A percentile compares a stretch with the other conserved stretches of the same genome.
Conservation (phyloP, 2,329 filamentous ascomycete species). For the Hortaea sp. region DNA sequence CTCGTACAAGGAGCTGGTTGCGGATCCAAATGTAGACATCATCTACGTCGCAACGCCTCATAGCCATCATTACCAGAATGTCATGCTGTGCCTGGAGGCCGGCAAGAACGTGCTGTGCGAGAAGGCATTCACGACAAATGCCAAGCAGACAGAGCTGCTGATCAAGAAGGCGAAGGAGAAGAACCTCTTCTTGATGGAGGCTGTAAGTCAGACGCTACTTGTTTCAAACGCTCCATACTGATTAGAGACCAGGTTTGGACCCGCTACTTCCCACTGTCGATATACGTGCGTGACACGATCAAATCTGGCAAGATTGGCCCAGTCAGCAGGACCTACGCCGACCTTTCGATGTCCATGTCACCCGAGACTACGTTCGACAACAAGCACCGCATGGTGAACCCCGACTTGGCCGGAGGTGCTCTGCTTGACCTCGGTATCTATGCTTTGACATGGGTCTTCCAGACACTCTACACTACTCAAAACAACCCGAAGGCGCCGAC, state of each 20-base stretch:
- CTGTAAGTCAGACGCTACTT: conserved; percentile 8
- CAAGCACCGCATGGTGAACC: conserved; percentile 70
- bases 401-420: conserved; percentile 70
- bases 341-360: conserved; percentile 50
- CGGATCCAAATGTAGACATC: conserved; percentile 69
- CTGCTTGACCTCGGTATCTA: conserved; percentile 83
- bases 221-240: not conserved
- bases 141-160: conserved; percentile 62
- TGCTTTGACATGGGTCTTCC: conserved; percentile 81
- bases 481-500: conserved; percentile 55
- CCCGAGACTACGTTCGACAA: conserved; percentile 51
- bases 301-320: conserved; percentile 43
- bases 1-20: conserved; percentile 71
- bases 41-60: conserved; percentile 86
- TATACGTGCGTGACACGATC: conserved; percentile 61
- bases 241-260: not conserved
- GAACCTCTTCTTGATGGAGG: conserved; percentile 65
- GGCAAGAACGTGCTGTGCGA: conserved; percentile 87
- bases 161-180: conserved; percentile 62
- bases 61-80: conserved; percentile 87
- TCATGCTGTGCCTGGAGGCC: conserved; percentile 70
- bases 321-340: conserved; percentile 47
- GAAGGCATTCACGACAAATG: conserved; percentile 81
- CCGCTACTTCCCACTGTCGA: conserved; percentile 73
- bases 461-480: conserved; percentile 75